Evolutionary conservation across 1,284 basidiomycete genomes (phyloP), one percentile per base, ranked within the genome.

Genomic region (Schizophyllum commune): DNA sequence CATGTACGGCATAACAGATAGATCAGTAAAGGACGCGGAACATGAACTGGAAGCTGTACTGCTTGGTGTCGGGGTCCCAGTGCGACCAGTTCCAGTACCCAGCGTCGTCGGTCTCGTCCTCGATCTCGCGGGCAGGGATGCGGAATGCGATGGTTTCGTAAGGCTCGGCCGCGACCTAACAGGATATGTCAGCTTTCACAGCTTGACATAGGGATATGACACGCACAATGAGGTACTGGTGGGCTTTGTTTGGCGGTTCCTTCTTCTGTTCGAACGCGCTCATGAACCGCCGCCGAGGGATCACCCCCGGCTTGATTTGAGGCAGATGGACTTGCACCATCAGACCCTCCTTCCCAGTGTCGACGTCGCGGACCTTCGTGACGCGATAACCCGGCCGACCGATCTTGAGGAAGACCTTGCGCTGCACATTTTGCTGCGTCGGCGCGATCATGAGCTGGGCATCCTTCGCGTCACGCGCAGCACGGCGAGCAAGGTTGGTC

Each of bases 71-170:
- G 20, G 89, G 85, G 73, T 97, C 95, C 95, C 95, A 97, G 71
- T 96, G 92, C 54, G 94, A 95, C 95, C 95, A 98, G 68, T 91
- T 92, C 90, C 91, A 93, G 65, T 90, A 91, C 2, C 88, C 88
- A 55, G 89, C 91, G 69, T 96, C 94, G 60, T 93, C 90, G 55
- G 89, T 85, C 73, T 97, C 92, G 65, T 95, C 92, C 70, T 95
- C 96, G 65, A 99, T 96, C 75, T 98, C 96, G 59, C 92, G 86
- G n/a, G 95, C 90, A 55, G 96, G 97, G 66, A 99, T 93, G 32
- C 96, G 93, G 80, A 99, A 99, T 8, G 96, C 93, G 67, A 99
- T 96, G 2, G 95, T 98, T 76, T 99, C 96, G 72, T 99, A 99
- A 5, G 97, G 96, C 70, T 99, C 97, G 19, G 97, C 96, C 17